A percentile compares a stretch with the other conserved stretches of the same genome.
These are phyloP conservation scores for Metschnikowia hibisci DNA, from an alignment of 805 yeast species.

Conservation along the genomic window DNA sequence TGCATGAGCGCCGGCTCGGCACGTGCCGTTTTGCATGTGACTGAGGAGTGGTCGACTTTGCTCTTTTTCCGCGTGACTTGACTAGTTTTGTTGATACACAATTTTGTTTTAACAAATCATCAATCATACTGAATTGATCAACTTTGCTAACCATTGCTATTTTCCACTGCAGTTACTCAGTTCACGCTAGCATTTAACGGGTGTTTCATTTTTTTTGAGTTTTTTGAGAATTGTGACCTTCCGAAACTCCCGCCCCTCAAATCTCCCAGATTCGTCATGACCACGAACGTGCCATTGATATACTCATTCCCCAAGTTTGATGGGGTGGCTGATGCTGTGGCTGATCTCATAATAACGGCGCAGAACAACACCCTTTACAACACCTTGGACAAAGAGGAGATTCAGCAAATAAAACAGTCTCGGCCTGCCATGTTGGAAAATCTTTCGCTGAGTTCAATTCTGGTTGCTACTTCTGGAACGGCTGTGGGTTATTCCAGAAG, in stretches of 20 bases:
- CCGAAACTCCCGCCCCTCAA: not conserved
- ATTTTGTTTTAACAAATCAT: not conserved
- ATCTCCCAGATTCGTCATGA: constrained; percentile 45
- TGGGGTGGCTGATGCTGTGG: constrained; percentile 94
- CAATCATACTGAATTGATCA: not conserved
- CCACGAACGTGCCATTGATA: constrained; percentile 89
- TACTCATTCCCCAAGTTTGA: constrained; percentile 88
- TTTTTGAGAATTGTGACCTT: not conserved
- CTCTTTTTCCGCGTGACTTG: constrained; percentile 7
- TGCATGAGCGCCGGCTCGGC: not conserved
- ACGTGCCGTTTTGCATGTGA: constrained; percentile 1
- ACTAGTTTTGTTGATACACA: constrained; percentile 5
- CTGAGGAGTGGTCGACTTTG: constrained; percentile 7
- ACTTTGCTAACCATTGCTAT: constrained; percentile 4
- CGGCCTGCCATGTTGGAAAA: constrained; percentile 15
- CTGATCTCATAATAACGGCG: constrained; percentile 87
- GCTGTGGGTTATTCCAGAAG: constrained; percentile 14
- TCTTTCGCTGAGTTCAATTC: constrained; percentile 12
- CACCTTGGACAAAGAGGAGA: constrained; percentile 34
- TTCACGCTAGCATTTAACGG: not conserved
- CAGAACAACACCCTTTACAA: constrained; percentile 67
- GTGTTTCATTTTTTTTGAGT: not conserved
- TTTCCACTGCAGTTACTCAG: not conserved
- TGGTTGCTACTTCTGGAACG: not conserved
- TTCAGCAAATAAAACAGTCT: constrained; percentile 30